phyloP scores from a whole-genome alignment of 495 filamentous ascomycete species.

The Penicillium fimorum region DNA sequence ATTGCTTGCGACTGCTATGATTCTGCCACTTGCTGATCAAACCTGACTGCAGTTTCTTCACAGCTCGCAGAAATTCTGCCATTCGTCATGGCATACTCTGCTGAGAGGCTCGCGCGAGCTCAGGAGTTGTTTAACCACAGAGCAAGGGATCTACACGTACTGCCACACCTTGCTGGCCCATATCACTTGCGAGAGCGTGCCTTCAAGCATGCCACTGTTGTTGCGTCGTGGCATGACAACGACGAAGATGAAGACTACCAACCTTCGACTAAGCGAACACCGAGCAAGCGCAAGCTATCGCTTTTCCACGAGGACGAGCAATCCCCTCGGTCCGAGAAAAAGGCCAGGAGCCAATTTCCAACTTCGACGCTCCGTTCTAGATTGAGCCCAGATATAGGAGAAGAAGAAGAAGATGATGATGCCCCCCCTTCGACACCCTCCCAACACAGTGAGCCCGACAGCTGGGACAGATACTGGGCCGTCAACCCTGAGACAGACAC shows the following conservation, averaged over 20 bases:
- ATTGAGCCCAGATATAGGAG: neutral
- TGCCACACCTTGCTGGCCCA: neutral
- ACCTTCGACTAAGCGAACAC: neutral
- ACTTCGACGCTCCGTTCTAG: neutral
- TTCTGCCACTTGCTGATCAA: neutral
- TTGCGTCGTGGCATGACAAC: constrained; percentile 17
- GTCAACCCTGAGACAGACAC: neutral
- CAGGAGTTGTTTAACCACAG: neutral
- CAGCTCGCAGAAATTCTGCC: neutral
- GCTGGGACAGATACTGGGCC: constrained; percentile 2
- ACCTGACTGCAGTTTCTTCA: neutral
- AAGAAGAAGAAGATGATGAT: neutral
- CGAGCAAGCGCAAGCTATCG: neutral
- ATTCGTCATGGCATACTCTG: neutral
- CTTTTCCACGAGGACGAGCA: neutral
- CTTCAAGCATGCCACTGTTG: neutral
- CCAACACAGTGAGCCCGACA: constrained; percentile 1
- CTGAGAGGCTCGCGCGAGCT: neutral
- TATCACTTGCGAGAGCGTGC: constrained; percentile 4
- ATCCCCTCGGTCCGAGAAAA: neutral
- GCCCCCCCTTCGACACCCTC: neutral
- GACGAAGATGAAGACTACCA: constrained; percentile 17
- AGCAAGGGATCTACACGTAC: neutral
- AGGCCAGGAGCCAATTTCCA: neutral
- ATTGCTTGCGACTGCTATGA: neutral